phyloP scores from a whole-genome alignment of 371 early-diverging fungal species.

The Saksenaea vasiformis region DNA sequence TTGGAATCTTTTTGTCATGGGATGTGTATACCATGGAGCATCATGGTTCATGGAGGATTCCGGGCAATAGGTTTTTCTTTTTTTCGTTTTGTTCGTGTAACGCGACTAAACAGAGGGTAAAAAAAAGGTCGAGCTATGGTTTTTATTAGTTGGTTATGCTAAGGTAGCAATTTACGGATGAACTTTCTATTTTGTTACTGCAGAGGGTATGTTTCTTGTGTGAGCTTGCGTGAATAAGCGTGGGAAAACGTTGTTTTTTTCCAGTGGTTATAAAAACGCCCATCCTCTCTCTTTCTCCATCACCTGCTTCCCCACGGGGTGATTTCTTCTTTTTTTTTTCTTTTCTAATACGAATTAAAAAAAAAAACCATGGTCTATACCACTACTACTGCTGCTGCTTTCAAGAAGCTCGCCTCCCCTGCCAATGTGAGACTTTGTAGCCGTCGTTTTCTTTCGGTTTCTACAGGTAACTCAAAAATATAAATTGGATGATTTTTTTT shows the following conservation, averaged over 20 bases:
- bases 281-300: background rate
- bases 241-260: background rate
- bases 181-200: background rate
- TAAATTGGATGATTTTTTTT: background rate
- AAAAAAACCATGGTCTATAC: background rate
- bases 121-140: too few relatives aligned
- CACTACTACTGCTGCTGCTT: background rate
- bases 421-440: background rate
- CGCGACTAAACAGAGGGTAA: too few relatives aligned
- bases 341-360: background rate
- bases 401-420: background rate
- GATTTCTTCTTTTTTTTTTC: constrained; percentile 6
- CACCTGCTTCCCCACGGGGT: background rate
- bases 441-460: background rate
- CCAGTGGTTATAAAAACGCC: background rate
- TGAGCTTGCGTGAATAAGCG: constrained; percentile 5
- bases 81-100: too few relatives aligned
- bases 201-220: background rate
- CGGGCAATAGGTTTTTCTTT: background rate
- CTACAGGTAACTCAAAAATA: background rate
- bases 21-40: too few relatives aligned
- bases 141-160: background rate
- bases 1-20: too few relatives aligned
- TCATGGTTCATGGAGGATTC: too few relatives aligned
- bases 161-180: background rate